phyloP scores from a whole-genome alignment of 345 rosid species.

The Salix purpurea region DNA sequence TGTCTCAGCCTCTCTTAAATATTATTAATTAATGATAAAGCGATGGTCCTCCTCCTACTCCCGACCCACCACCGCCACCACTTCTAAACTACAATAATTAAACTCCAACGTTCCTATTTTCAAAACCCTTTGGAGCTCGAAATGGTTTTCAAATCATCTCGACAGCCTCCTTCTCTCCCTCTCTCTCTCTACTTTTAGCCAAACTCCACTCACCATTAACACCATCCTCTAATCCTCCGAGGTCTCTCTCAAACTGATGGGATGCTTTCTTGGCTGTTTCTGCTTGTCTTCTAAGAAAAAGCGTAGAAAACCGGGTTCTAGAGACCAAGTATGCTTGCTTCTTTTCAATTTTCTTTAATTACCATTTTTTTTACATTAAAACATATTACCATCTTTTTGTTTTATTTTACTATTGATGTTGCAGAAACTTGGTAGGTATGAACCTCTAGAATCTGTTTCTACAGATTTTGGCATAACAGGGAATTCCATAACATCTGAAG shows the following conservation, averaged over 20 bases:
- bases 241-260: conserved; percentile 10
- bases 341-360: not conserved
- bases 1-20: too few relatives aligned
- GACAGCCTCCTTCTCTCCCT: not conserved
- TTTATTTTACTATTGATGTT: not conserved
- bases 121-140: conserved; percentile 51
- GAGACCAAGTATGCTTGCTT: conserved; percentile 18
- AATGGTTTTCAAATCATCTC: not conserved
- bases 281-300: conserved; percentile 26
- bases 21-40: not conserved
- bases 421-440: conserved; percentile 23
- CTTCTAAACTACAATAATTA: conserved; percentile 26
- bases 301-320: conserved; percentile 16
- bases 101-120: conserved; percentile 73
- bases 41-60: not conserved
- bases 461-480: conserved; percentile 21
- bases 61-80: conserved; percentile 30
- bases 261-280: conserved; percentile 32
- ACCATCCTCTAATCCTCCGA: not conserved
- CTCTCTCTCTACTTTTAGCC: conserved; percentile 3
- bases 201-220: not conserved
- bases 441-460: conserved; percentile 43
- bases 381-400: not conserved
- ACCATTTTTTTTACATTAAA: not conserved
- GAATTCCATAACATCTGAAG: conserved; percentile 22